phyloP scores from a whole-genome alignment of 768 basidiomycete species.

The Pleurotus djamor region DNA sequence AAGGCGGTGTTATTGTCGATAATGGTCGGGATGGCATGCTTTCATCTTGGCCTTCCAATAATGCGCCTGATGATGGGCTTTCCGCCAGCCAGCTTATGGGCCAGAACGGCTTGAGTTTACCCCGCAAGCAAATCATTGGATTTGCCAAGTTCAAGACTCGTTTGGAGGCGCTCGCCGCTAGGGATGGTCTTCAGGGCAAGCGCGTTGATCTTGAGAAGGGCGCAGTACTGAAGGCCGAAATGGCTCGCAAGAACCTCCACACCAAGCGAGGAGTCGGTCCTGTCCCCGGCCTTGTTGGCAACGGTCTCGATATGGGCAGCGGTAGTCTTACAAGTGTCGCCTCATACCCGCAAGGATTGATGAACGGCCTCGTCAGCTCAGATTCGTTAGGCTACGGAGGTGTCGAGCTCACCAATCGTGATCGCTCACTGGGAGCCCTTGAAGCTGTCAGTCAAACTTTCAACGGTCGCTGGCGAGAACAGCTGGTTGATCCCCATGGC shows the following conservation, averaged over 20 bases:
- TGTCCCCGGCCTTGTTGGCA: conserved; percentile 29
- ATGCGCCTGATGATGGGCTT: conserved; percentile 25
- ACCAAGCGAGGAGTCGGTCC: conserved; percentile 90
- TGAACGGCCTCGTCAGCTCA: conserved; percentile 15
- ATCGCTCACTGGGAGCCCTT: conserved; percentile 44
- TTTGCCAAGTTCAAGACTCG: conserved; percentile 95
- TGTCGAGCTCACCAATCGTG: conserved; percentile 32
- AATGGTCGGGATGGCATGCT: conserved; percentile 70
- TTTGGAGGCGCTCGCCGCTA: conserved; percentile 82
- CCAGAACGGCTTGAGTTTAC: conserved; percentile 40
- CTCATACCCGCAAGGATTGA: conserved; percentile 15
- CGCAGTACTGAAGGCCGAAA: conserved; percentile 93
- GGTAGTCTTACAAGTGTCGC: not conserved
- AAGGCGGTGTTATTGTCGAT: conserved; percentile 82
- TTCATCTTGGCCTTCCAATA: conserved; percentile 60
- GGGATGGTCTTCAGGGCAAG: conserved; percentile 85
- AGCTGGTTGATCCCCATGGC: conserved; percentile 9
- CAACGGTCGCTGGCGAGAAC: conserved; percentile 37
- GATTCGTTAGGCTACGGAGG: conserved; percentile 3
- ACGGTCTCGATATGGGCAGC: not conserved
- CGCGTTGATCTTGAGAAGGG: conserved; percentile 93
- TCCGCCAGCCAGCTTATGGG: conserved; percentile 22
- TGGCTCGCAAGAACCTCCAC: conserved; percentile 99
- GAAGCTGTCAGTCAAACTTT: conserved; percentile 42
- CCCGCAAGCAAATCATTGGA: conserved; percentile 95